Evolutionary conservation across 352 stramenopile species (phyloP).

Genomic region (Pythium apleroticum): DNA sequence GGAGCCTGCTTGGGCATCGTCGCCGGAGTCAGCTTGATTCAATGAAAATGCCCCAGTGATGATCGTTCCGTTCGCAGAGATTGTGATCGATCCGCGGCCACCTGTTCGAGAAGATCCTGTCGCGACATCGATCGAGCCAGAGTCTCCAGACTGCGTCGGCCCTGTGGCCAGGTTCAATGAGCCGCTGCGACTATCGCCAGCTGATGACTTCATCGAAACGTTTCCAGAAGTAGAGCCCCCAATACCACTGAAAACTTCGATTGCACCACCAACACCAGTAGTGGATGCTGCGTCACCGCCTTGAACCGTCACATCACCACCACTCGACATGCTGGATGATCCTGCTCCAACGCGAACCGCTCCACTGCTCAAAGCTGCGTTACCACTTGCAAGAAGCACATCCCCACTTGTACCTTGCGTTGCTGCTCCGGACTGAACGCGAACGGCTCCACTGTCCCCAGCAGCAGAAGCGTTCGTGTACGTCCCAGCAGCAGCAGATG

Average conservation of each 20-base stretch:
- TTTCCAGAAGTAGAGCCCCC: slow-evolving; percentile 1
- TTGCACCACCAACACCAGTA: slow-evolving; percentile 1
- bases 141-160: neutral
- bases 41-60: neutral
- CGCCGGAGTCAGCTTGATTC: neutral
- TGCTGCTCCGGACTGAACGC: slow-evolving; percentile 42
- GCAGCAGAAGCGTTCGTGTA: slow-evolving; percentile 37
- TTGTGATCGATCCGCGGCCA: neutral
- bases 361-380: neutral
- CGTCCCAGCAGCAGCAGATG: slow-evolving; percentile 43
- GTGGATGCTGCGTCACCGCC: neutral
- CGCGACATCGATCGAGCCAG: neutral
- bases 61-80: neutral
- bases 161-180: slow-evolving; percentile 1
- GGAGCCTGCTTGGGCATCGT: neutral
- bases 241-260: slow-evolving; percentile 10
- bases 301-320: neutral
- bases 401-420: slow-evolving; percentile 24
- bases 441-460: slow-evolving; percentile 38
- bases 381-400: slow-evolving; percentile 25
- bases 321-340: neutral
- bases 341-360: neutral
- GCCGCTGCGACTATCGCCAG: neutral
- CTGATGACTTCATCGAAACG: slow-evolving; percentile 3
- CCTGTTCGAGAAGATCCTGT: neutral